Conservation (phyloP, 2,329 filamentous ascomycete species). For the Sclerotinia minor region DNA sequence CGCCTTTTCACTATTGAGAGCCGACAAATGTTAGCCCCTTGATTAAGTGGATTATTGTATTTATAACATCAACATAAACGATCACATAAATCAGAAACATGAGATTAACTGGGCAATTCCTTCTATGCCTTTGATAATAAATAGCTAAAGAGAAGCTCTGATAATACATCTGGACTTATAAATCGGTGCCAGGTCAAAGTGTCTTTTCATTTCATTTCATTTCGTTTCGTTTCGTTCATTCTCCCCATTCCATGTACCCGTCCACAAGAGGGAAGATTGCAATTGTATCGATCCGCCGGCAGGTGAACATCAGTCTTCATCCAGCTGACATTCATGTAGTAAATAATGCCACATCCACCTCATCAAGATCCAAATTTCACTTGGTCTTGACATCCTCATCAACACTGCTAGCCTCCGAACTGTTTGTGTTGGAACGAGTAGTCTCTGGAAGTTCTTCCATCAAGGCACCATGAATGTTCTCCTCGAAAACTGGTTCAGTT, state of each 20-base stretch:
- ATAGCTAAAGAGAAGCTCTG: slow-evolving; percentile 35
- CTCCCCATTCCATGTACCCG: slow-evolving; percentile 33
- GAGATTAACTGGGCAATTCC: slow-evolving; percentile 38
- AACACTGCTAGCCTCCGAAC: slow-evolving; percentile 39
- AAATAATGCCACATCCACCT: background rate
- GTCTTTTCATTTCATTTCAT: background rate
- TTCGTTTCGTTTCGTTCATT: slow-evolving; percentile 15
- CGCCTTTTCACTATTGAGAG: background rate
- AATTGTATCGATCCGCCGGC: slow-evolving; percentile 34
- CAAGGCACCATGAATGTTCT: slow-evolving; percentile 70
- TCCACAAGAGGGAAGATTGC: slow-evolving; percentile 29
- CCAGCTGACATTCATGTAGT: slow-evolving; percentile 7
- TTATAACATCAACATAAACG: background rate
- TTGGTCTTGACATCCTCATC: slow-evolving; percentile 47
- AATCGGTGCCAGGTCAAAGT: slow-evolving; percentile 25
- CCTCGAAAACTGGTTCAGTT: slow-evolving; percentile 87
- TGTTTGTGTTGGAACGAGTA: slow-evolving; percentile 40
- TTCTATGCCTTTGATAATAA: slow-evolving; percentile 41
- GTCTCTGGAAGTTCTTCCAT: slow-evolving; percentile 33
- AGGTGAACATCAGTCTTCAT: slow-evolving; percentile 30
- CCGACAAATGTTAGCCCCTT: no score
- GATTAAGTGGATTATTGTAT: background rate
- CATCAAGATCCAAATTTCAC: slow-evolving; percentile 36
- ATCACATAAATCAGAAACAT: background rate
- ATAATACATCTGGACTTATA: slow-evolving; percentile 38